These are phyloP conservation scores for Candida frijolesensis DNA, from an alignment of 1,139 yeast genomes.

Conservation along the genomic window DNA sequence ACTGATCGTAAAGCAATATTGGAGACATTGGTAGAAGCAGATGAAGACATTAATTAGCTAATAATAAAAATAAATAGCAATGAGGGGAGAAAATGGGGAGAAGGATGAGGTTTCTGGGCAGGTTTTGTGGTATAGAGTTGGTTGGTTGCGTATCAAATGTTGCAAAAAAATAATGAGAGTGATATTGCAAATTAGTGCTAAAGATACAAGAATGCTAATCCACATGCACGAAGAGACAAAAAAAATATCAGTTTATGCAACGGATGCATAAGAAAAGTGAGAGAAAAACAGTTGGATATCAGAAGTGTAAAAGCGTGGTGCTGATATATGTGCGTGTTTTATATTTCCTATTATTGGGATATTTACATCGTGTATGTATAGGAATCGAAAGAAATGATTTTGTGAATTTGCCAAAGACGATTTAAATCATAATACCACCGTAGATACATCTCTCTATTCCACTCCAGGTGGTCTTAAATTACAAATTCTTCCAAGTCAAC, in stretches of 20 bases:
- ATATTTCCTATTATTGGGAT: too few relatives aligned
- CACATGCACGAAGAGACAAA: not conserved
- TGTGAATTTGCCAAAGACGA: too few relatives aligned
- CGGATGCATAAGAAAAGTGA: not conserved
- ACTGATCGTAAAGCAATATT: not conserved
- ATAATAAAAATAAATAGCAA: too few relatives aligned
- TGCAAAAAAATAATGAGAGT: not conserved
- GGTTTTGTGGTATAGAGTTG: not conserved
- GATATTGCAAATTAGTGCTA: too few relatives aligned
- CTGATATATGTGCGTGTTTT: too few relatives aligned
- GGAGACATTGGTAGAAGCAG: not conserved
- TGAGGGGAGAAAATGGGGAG: not conserved
- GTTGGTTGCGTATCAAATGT: constrained; percentile 2
- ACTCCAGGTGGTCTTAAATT: not conserved
- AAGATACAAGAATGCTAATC: too few relatives aligned
- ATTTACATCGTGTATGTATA: too few relatives aligned
- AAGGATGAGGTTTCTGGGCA: not conserved
- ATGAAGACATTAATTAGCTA: not conserved
- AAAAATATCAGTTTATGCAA: not conserved
- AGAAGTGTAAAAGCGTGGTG: not conserved
- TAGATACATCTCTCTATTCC: too few relatives aligned
- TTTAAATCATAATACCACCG: too few relatives aligned
- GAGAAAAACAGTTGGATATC: not conserved
- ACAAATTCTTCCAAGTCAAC: constrained; percentile 9
- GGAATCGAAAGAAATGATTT: too few relatives aligned